phyloP scores from a whole-genome alignment of 2,329 filamentous ascomycete species.

The Taxawa tesnikishii region DNA sequence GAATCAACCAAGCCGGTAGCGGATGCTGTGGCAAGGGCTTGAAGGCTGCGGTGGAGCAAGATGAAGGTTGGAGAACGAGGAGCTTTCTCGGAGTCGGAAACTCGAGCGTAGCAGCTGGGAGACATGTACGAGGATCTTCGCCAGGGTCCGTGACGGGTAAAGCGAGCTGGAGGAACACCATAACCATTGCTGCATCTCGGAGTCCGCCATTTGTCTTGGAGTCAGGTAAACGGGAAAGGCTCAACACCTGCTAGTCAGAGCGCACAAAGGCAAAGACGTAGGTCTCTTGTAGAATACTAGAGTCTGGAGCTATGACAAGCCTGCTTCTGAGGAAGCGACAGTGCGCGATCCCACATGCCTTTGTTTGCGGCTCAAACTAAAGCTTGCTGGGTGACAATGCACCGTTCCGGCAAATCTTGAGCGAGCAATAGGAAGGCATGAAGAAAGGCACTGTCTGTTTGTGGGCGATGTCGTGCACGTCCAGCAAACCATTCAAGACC shows the following conservation, averaged over 20 bases:
- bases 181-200: conserved; percentile 2
- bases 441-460: conserved; percentile 27
- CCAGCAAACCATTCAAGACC: conserved; percentile 11
- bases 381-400: conserved; percentile 42
- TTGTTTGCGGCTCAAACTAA: conserved; percentile 28
- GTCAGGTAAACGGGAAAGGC: conserved; percentile 1
- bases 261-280: conserved; percentile 1
- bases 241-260: conserved; percentile 4
- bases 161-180: not conserved
- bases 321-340: conserved; percentile 1
- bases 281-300: not conserved
- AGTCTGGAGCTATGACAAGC: conserved; percentile 4
- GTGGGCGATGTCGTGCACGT: conserved; percentile 29
- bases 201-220: conserved; percentile 1
- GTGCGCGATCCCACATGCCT: conserved; percentile 17
- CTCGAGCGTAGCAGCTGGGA: conserved; percentile 27
- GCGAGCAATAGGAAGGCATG: conserved; percentile 21
- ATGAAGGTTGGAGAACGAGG: conserved; percentile 34
- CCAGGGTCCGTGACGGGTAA: conserved; percentile 12
- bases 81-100: conserved; percentile 20
- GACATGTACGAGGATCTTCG: conserved; percentile 38
- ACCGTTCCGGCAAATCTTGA: conserved; percentile 48
- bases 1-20: conserved; percentile 38
- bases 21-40: conserved; percentile 35
- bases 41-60: conserved; percentile 15